Base-by-base conservation (phyloP, 163 green algal genomes). In the Scenedesmus sp. region DNA sequence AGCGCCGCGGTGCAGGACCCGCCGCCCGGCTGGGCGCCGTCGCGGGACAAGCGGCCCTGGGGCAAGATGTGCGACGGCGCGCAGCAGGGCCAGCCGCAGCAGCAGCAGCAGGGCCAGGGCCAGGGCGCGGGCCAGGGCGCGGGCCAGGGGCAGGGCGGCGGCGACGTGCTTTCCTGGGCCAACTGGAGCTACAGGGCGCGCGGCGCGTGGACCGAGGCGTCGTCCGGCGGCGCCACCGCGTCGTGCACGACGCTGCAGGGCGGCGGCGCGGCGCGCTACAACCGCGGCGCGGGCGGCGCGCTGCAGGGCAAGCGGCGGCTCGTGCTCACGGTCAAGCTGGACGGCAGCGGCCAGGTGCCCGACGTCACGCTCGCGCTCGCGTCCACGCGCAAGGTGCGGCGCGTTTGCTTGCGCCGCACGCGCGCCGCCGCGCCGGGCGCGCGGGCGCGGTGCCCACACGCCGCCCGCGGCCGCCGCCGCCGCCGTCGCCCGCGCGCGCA, bases 51-150 rank as follows among this genome's bases (percentile, higher is more conserved):
- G 45, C 70, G 70, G 26, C 63, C 63, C 5, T 58, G 57, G 10
- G 70, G 42, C 39, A 70, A 78, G 28, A 69, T 51, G 44, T 78
- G 70, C 42, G 28, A 60, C 42, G 18, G 64, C 64, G n/a, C n/a
- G n/a, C n/a, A n/a, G n/a, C 33, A 62, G 24, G 45, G 20, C 65
- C 44, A 22, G 39, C 65, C 22, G 18, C 22, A 63, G 26, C 34
- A 60, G 53, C 53, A 60, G 24, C 53, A 22, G 53, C 2, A 60
- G n/a, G 36, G 36, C 48, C 24, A 56, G 54, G 24, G 20, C 2
- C 22, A 54, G 18, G 31, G 20, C 29, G 53, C 33, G 22, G 44
- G 44, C 44, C 4, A 44, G 29, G 47, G 31, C 22, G 24, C 5
- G 9, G 14, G 6, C 53, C 53, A 60, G 22, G 9, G n/a, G 22